Base-by-base conservation (phyloP, 164 flowering plant species). In the Chimonanthus praecox region DNA sequence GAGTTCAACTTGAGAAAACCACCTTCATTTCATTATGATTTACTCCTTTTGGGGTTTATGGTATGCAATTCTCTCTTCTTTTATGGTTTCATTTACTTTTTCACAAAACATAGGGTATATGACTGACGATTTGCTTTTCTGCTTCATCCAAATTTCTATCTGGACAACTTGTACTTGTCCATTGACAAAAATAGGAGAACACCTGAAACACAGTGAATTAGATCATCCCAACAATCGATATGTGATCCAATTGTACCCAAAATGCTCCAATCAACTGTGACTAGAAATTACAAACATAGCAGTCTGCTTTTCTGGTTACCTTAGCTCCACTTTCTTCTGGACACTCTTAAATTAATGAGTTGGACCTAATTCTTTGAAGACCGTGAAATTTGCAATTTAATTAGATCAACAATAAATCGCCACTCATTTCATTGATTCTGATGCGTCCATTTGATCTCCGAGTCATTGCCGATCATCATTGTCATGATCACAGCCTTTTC, bases 1-100 rank as follows among this genome's bases (percentile, higher is more conserved):
- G 99, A 96, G 75, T 96, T 96, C 79, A 96, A 96, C 76, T 81
- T 96, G 81, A 89, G 93, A 79, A 96, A 94, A 74, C 99, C 99
- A 43, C 80, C 98, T 76, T 94, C 97, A 48, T 96, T 87, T 79
- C 98, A 96, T 77, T 96, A 91, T 80, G 99, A 96, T 76, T 81
- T 96, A 54, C 97, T 96, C 68, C 97, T 96, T 21, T 80, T 96
- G 77, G 98, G 97, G 0, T 90, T 96, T 80, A 72, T 96, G 97
- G 99, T 96, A 88, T 64, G 80, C 68, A 79, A 16, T 2, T 65
- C 68, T 64, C 21, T 64, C 20, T 18, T 21, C 48, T 44, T 18
- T 45, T 18, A 18, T 72, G 33, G 33, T 33, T 33, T 33, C 33
- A 33, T 33, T 33, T 33, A 33, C 33, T 33, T 33, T 33, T 33